phyloP scores from a whole-genome alignment of 2,329 filamentous ascomycete genomes.

The Ceratocystis papillata region DNA sequence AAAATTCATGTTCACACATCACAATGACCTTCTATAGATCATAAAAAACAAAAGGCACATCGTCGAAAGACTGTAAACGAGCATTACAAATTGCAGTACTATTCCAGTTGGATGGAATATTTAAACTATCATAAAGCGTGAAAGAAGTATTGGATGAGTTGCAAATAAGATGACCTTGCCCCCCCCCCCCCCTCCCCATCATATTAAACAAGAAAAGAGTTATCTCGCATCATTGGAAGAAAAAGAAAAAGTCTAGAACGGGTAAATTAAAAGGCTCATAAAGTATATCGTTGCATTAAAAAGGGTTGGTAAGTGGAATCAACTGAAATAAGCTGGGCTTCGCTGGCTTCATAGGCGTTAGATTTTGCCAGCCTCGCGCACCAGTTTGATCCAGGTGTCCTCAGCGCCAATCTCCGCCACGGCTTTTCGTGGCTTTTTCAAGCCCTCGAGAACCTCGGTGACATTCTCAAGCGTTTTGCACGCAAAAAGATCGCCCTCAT shows the following conservation, averaged over 20 bases:
- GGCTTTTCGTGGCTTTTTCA: constrained; percentile 30
- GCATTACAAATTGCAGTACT: constrained; percentile 6
- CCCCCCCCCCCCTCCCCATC: background rate
- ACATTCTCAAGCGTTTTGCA: constrained; percentile 39
- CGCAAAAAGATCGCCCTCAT: constrained; percentile 43
- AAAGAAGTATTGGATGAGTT: background rate
- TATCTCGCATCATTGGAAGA: background rate
- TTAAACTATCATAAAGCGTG: background rate
- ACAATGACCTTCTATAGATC: constrained; percentile 21
- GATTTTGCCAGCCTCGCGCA: constrained; percentile 34
- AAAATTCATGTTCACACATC: constrained; percentile 8
- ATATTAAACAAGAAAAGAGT: background rate
- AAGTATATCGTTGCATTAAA: constrained; percentile 2
- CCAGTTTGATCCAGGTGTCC: constrained; percentile 37
- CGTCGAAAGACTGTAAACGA: constrained; percentile 18
- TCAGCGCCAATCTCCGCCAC: constrained; percentile 39
- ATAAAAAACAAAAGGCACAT: constrained; percentile 22
- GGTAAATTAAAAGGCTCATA: constrained; percentile 2
- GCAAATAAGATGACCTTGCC: no score
- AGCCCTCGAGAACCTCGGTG: constrained; percentile 33
- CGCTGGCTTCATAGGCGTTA: constrained; percentile 23
- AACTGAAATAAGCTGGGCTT: background rate
- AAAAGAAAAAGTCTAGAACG: background rate
- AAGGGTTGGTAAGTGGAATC: background rate
- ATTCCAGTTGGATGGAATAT: background rate